These are phyloP conservation scores for Lachnellula cervina DNA, from an alignment of 2,329 filamentous ascomycete genomes.

Conservation along the genomic window DNA sequence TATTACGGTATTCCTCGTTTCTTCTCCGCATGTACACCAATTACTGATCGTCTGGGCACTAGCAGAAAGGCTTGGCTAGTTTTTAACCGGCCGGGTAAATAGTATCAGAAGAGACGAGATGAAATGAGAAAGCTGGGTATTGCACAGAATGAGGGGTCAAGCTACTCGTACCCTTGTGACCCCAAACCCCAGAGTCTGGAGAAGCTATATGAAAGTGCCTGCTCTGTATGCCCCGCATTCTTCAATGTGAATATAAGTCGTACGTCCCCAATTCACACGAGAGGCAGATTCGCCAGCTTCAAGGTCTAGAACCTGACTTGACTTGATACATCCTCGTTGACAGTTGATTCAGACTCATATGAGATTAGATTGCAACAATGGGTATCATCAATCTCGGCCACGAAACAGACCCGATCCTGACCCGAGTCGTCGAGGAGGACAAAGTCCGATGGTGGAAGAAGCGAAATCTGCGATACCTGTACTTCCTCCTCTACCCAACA, in stretches of 20 bases:
- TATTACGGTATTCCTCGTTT: no score
- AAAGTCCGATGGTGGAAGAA: slow-evolving; percentile 37
- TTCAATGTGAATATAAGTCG: neutral
- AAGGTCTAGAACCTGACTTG: neutral
- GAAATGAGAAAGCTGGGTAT: no score
- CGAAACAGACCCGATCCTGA: slow-evolving; percentile 34
- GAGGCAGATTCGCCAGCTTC: no score
- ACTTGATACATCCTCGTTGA: neutral
- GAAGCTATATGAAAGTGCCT: neutral
- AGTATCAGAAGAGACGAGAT: neutral
- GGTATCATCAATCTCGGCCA: slow-evolving; percentile 12
- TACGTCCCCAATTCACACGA: neutral
- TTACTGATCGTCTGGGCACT: no score
- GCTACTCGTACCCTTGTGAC: neutral
- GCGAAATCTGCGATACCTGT: slow-evolving; percentile 34
- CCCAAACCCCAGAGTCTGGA: neutral
- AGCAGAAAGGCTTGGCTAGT: neutral
- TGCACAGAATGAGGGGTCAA: neutral
- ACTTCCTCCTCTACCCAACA: slow-evolving; percentile 39
- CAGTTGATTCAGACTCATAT: neutral
- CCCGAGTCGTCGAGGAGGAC: slow-evolving; percentile 36
- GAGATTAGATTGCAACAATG: slow-evolving; percentile 1
- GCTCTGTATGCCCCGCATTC: no score
- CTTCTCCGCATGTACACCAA: no score
- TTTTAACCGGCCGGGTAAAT: neutral